phyloP scores from a whole-genome alignment of 176 grass and related monocot genomes.

The Oryza nivara region DNA sequence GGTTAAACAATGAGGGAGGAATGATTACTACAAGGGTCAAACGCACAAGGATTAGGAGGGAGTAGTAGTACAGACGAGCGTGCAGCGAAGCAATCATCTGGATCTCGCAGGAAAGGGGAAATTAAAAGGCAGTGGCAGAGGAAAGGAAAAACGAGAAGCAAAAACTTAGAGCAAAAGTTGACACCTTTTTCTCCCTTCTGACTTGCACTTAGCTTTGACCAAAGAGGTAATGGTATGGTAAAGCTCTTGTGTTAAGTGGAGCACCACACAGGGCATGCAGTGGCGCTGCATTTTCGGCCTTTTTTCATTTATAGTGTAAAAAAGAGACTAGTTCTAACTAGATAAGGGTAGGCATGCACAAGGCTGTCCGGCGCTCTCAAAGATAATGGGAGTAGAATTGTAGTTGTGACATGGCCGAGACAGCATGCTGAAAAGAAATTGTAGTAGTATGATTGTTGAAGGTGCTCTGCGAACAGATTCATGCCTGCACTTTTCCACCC shows the following conservation, averaged over 20 bases:
- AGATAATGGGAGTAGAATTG: not conserved
- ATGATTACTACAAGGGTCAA: constrained; percentile 16
- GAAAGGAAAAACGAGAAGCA: not conserved
- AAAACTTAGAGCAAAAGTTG: not conserved
- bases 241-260: constrained; percentile 3
- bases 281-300: not conserved
- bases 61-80: not conserved
- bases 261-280: not conserved
- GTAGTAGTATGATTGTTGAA: not conserved
- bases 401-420: not conserved
- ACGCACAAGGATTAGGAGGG: constrained; percentile 1
- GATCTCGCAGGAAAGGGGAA: not conserved
- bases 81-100: constrained; percentile 48
- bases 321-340: not conserved
- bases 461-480: not conserved
- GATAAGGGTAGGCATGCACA: constrained; percentile 10
- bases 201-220: constrained; percentile 25
- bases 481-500: not conserved
- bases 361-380: not conserved
- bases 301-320: not conserved
- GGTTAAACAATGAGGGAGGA: constrained; percentile 13
- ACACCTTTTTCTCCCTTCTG: not conserved
- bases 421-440: not conserved
- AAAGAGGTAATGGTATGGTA: not conserved
- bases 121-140: not conserved